These are phyloP conservation scores for Neoboletus magnificus DNA, from an alignment of 768 basidiomycete species.

Conservation along the genomic window DNA sequence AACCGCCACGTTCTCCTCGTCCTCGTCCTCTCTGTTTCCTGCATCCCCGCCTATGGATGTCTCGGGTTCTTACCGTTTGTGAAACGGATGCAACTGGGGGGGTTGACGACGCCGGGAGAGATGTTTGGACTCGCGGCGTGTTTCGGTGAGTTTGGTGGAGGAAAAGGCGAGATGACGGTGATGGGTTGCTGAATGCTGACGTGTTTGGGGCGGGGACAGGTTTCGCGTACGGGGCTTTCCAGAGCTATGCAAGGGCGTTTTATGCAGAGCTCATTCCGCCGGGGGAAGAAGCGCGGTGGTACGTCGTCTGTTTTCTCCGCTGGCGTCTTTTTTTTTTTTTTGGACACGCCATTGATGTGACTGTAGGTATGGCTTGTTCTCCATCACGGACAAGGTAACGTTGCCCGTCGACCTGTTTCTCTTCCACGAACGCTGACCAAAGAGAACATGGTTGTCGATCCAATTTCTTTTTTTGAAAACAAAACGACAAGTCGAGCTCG, in stretches of 20 bases:
- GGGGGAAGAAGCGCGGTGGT: constrained; percentile 90
- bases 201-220: constrained; percentile 34
- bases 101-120: constrained; percentile 74
- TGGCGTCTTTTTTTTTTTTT: background rate
- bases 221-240: constrained; percentile 84
- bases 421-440: background rate
- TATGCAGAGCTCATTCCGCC: constrained; percentile 86
- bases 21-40: constrained; percentile 62
- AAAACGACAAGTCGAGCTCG: constrained; percentile 66
- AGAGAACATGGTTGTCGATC: background rate
- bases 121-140: constrained; percentile 82
- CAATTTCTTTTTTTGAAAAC: no score
- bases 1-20: constrained; percentile 65
- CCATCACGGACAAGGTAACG: constrained; percentile 82
- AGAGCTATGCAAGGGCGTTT: constrained; percentile 82
- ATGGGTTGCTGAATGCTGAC: background rate
- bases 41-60: constrained; percentile 79
- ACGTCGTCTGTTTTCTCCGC: constrained; percentile 12
- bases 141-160: constrained; percentile 52
- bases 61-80: constrained; percentile 68
- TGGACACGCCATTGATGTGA: background rate
- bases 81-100: constrained; percentile 54
- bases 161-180: background rate
- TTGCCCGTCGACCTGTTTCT: background rate
- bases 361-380: constrained; percentile 67